phyloP scores from a whole-genome alignment of 2,329 filamentous ascomycete genomes.

The Thelonectria rubi region DNA sequence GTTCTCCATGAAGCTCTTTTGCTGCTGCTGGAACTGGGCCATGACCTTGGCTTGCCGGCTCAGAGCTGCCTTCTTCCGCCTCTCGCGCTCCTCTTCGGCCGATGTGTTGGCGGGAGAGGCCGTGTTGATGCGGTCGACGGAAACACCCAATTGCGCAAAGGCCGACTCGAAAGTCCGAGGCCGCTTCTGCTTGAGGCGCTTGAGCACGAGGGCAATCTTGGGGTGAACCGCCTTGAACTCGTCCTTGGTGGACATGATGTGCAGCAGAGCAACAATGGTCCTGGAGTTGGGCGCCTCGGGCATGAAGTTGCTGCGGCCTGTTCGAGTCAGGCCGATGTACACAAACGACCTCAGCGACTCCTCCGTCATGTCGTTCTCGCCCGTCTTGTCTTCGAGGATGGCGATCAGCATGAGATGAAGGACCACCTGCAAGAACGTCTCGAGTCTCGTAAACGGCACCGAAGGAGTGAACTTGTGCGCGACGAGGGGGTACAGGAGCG shows the following conservation, averaged over 20 bases:
- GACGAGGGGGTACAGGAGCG: slow-evolving; percentile 81
- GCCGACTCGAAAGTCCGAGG: slow-evolving; percentile 76
- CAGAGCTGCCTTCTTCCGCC: slow-evolving; percentile 89
- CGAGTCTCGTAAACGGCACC: slow-evolving; percentile 83
- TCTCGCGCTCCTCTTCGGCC: slow-evolving; percentile 77
- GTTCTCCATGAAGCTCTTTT: slow-evolving; percentile 91
- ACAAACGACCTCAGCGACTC: slow-evolving; percentile 73
- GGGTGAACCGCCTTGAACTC: slow-evolving; percentile 84
- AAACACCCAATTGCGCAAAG: slow-evolving; percentile 70
- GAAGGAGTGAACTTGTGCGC: slow-evolving; percentile 74
- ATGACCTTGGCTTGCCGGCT: slow-evolving; percentile 93
- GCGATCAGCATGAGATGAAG: slow-evolving; percentile 88
- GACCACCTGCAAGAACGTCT: slow-evolving; percentile 91
- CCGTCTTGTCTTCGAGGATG: slow-evolving; percentile 79
- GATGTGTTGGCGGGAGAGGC: slow-evolving; percentile 78
- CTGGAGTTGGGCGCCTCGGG: slow-evolving; percentile 63
- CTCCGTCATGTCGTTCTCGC: slow-evolving; percentile 60
- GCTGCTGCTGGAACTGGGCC: slow-evolving; percentile 98
- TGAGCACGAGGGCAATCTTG: slow-evolving; percentile 85
- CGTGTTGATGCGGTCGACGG: slow-evolving; percentile 82
- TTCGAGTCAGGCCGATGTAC: slow-evolving; percentile 71
- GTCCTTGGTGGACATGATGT: slow-evolving; percentile 70
- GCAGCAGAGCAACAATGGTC: slow-evolving; percentile 71
- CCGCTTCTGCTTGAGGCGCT: slow-evolving; percentile 83
- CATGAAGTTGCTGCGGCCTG: slow-evolving; percentile 69